These are phyloP conservation scores for Jackrogersella minutella DNA, from an alignment of 495 filamentous ascomycete species.

Conservation along the genomic window DNA sequence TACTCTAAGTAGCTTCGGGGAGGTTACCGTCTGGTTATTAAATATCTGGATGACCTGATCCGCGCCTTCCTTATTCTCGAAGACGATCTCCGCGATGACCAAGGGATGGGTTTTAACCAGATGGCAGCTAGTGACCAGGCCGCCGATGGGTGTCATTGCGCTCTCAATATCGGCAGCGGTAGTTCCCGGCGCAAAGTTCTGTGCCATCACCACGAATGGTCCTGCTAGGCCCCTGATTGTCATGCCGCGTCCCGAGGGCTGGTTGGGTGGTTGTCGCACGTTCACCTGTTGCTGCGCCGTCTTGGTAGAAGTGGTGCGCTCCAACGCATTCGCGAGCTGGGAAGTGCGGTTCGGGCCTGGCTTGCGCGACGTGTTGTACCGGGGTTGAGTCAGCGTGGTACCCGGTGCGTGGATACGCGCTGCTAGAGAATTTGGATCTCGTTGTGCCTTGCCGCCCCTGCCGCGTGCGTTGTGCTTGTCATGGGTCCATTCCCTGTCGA, in stretches of 20 bases:
- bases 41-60: constrained; percentile 84
- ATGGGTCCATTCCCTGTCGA: constrained; percentile 66
- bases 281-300: constrained; percentile 49
- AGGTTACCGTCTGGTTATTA: constrained; percentile 79
- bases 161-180: constrained; percentile 94
- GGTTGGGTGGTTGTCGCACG: constrained; percentile 34
- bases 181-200: constrained; percentile 92
- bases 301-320: constrained; percentile 40
- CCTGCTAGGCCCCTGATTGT: constrained; percentile 82
- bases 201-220: constrained; percentile 81
- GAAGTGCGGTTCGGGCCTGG: constrained; percentile 40
- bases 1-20: not conserved
- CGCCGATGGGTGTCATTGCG: constrained; percentile 76
- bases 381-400: constrained; percentile 33
- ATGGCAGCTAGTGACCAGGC: constrained; percentile 74
- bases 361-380: constrained; percentile 32
- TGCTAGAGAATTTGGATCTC: constrained; percentile 53
- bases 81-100: constrained; percentile 87
- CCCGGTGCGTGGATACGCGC: constrained; percentile 54
- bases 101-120: constrained; percentile 74
- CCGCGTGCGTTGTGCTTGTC: constrained; percentile 56
- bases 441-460: constrained; percentile 42
- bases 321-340: constrained; percentile 30
- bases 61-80: constrained; percentile 77
- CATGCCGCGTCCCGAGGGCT: constrained; percentile 60